Conservation (phyloP, 495 filamentous ascomycete genomes). For the Neurospora sp. region DNA sequence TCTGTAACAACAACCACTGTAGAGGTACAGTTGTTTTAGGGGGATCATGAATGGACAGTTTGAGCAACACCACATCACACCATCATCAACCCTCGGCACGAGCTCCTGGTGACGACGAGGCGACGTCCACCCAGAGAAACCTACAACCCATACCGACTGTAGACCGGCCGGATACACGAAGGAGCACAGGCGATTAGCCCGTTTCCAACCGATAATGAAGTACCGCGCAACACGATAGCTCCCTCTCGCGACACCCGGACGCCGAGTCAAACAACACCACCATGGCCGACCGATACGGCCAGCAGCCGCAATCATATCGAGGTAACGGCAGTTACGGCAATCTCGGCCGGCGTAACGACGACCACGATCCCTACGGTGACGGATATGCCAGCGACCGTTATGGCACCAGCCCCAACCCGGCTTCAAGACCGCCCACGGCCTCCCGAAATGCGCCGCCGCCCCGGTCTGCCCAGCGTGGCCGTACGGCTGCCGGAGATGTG, state of each 20-base stretch:
- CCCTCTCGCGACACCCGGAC: neutral
- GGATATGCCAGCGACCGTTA: conserved; percentile 33
- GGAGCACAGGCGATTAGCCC: neutral
- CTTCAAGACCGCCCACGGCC: conserved; percentile 10
- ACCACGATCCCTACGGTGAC: conserved; percentile 38
- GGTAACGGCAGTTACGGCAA: conserved; percentile 26
- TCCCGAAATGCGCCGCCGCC: conserved; percentile 18
- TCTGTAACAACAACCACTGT: neutral
- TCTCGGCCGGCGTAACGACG: conserved; percentile 23
- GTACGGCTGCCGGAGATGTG: conserved; percentile 13
- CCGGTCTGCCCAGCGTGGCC: conserved; percentile 19
- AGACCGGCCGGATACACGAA: neutral
- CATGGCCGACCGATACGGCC: conserved; percentile 36
- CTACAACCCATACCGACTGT: neutral
- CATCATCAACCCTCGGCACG: neutral
- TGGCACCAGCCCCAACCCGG: conserved; percentile 2
- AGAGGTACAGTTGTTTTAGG: no score
- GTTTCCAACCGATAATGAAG: conserved; percentile 11
- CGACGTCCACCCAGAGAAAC: neutral
- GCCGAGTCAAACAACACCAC: conserved; percentile 1
- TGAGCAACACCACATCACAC: neutral
- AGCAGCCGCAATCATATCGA: conserved; percentile 19
- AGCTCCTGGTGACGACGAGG: neutral
- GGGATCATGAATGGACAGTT: no score
- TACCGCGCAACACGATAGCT: conserved; percentile 10